phyloP scores from a whole-genome alignment of 257 asterid species.

The Nyctanthes arbortristis region DNA sequence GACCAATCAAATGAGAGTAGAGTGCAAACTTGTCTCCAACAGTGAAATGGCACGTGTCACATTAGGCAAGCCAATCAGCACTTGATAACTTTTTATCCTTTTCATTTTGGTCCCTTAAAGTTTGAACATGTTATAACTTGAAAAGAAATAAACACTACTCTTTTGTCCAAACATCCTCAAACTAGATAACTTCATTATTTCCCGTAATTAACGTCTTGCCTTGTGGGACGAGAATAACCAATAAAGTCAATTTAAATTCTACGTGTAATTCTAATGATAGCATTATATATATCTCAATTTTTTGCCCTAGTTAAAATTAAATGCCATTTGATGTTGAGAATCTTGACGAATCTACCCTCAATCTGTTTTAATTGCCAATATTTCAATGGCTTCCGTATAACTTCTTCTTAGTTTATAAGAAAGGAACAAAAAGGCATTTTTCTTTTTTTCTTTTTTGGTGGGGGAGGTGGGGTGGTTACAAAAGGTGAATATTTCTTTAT shows the following conservation, averaged over 20 bases:
- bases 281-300: neutral
- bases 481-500: too few species aligned
- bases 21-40: slow-evolving; percentile 22
- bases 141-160: neutral
- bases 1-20: slow-evolving; percentile 5
- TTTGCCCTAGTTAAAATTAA: too few species aligned
- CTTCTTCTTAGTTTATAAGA: too few species aligned
- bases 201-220: neutral
- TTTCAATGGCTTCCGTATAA: too few species aligned
- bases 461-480: too few species aligned
- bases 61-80: neutral
- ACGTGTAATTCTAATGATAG: neutral
- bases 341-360: too few species aligned
- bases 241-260: neutral
- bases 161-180: neutral
- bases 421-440: too few species aligned
- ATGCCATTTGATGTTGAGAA: too few species aligned
- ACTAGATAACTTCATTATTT: neutral
- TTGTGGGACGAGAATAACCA: neutral
- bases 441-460: too few species aligned
- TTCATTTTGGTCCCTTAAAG: slow-evolving; percentile 26
- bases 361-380: neutral
- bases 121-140: slow-evolving; percentile 11
- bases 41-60: slow-evolving; percentile 21
- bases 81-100: neutral